Base-by-base conservation (phyloP, 495 filamentous ascomycete species). In the Talaromyces liani region DNA sequence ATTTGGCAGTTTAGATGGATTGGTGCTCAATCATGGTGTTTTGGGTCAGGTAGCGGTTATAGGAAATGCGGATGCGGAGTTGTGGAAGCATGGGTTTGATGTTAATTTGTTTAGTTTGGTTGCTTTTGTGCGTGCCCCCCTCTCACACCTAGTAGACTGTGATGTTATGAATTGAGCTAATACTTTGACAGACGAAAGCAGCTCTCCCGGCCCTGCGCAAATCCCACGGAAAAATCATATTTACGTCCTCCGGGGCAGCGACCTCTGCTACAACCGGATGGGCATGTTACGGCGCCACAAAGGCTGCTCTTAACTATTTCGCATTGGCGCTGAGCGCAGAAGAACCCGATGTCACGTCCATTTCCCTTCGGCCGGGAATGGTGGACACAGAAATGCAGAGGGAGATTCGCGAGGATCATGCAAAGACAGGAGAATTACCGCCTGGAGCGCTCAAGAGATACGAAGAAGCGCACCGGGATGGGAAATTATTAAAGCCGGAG, bases 311-410 rank as follows among this genome's bases (percentile, higher is more conserved):
- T 70, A 96, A 96, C 75, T 88, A 93, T 70, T 79, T 98, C 0
- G 84, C 85, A 16, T 68, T 81, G 59, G 91, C 89, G 18, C 66
- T 98, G 24, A 87, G 84, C 1, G 80, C 79, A 8, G 94, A 98
- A 67, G 94, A 97, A 73, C 86, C 90, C 7, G 81, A 88, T 16
- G 83, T 96, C 60, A 88, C 83, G 3, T 82, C 82, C 7, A 71
- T 98, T 3, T 75, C 84, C 0, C 78, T 98, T 54, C 84, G 89
- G 49, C 94, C 94, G 0, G 94, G 94, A 6, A 87, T 91, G 63
- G 86, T 94, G 27, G 90, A 97, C 70, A 98, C 94, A 2, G 90
- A 91, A 47, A 98, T 98, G 94, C 94, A 97, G 72, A 82, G 83
- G 55, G 84, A 88, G 55, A 80, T 98, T 36, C 80, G 94, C 62